Percentiles rank a stretch among this genome's conserved stretches.
These are phyloP conservation scores for Citeromyces siamensis DNA, from an alignment of 1,139 yeast genomes.

Conservation along the genomic window DNA sequence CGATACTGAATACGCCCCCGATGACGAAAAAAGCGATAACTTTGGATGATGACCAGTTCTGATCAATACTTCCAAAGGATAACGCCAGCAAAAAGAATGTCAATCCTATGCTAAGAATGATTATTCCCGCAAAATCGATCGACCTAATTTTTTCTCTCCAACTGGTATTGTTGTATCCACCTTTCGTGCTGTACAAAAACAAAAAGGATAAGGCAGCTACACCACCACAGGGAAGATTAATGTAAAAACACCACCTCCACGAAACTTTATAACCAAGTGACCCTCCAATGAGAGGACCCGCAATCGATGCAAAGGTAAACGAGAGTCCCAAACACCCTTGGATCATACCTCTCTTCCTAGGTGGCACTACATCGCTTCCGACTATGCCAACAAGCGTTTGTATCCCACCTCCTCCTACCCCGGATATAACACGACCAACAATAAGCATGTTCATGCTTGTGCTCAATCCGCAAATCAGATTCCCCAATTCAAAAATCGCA, in stretches of 20 bases:
- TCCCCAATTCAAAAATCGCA: constrained; percentile 47
- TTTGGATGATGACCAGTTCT: constrained; percentile 40
- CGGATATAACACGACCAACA: constrained; percentile 59
- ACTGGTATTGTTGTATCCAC: constrained; percentile 32
- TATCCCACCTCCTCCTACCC: constrained; percentile 63
- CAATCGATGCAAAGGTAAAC: constrained; percentile 19
- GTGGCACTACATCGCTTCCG: constrained; percentile 46
- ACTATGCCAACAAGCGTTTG: constrained; percentile 47
- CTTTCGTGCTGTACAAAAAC: constrained; percentile 36
- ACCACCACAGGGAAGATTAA: constrained; percentile 60
- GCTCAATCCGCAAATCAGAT: constrained; percentile 48
- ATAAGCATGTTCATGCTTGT: constrained; percentile 46
- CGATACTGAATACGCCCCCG: constrained; percentile 32
- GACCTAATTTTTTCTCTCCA: constrained; percentile 24
- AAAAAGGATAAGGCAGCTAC: constrained; percentile 25
- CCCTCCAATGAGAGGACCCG: constrained; percentile 60
- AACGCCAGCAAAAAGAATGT: constrained; percentile 34
- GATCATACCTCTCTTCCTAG: constrained; percentile 40
- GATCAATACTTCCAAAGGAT: constrained; percentile 37
- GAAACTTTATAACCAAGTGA: constrained; percentile 44
- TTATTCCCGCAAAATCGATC: constrained; percentile 37
- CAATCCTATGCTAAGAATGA: constrained; percentile 26
- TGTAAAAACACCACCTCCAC: constrained; percentile 71
- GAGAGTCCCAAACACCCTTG: constrained; percentile 17
- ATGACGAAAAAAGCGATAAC: constrained; percentile 40